Percentiles rank a stretch among this genome's conserved stretches.
phyloP scores from a whole-genome alignment of 768 basidiomycete genomes.

The Leccinellum rugosiceps region DNA sequence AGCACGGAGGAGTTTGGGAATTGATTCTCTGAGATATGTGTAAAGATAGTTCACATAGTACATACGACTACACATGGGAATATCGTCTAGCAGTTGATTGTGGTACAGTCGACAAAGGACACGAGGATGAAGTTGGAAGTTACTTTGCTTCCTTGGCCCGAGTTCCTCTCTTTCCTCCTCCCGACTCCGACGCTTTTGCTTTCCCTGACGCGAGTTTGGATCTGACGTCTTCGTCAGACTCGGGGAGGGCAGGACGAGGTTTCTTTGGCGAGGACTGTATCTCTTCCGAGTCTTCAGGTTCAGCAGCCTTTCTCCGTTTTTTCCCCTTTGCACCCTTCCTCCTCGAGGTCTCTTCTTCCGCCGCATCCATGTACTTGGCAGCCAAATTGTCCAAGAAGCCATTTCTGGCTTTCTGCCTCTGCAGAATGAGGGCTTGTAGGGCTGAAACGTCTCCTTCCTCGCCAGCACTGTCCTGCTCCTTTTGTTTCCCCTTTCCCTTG shows the following conservation, averaged over 20 bases:
- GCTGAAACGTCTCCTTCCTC: slow-evolving; percentile 63
- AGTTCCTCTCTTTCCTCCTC: slow-evolving; percentile 27
- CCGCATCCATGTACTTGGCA: slow-evolving; percentile 63
- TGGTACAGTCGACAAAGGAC: background rate
- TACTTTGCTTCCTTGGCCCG: slow-evolving; percentile 38
- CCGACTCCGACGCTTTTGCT: slow-evolving; percentile 28
- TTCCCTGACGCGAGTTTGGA: slow-evolving; percentile 54
- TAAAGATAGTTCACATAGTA: slow-evolving; percentile 29
- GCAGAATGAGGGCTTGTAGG: slow-evolving; percentile 78
- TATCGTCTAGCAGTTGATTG: background rate
- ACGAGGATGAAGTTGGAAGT: background rate
- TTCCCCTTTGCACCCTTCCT: slow-evolving; percentile 48
- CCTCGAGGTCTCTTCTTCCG: slow-evolving; percentile 26
- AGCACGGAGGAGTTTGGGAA: slow-evolving; percentile 78
- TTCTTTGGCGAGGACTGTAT: slow-evolving; percentile 50
- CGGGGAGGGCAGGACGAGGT: slow-evolving; percentile 41
- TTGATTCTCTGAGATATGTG: slow-evolving; percentile 77
- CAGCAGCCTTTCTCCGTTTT: slow-evolving; percentile 46
- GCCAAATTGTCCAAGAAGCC: slow-evolving; percentile 74
- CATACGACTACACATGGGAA: slow-evolving; percentile 7
- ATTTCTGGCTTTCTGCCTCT: slow-evolving; percentile 67
- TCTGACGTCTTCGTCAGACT: slow-evolving; percentile 65
- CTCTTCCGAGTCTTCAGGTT: slow-evolving; percentile 33
- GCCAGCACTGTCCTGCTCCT: slow-evolving; percentile 35
- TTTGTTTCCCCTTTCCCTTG: slow-evolving; percentile 53